Evolutionary conservation across 1,284 basidiomycete species (phyloP), one percentile per base, ranked within the genome.

Genomic region (Cerioporus squamosus): DNA sequence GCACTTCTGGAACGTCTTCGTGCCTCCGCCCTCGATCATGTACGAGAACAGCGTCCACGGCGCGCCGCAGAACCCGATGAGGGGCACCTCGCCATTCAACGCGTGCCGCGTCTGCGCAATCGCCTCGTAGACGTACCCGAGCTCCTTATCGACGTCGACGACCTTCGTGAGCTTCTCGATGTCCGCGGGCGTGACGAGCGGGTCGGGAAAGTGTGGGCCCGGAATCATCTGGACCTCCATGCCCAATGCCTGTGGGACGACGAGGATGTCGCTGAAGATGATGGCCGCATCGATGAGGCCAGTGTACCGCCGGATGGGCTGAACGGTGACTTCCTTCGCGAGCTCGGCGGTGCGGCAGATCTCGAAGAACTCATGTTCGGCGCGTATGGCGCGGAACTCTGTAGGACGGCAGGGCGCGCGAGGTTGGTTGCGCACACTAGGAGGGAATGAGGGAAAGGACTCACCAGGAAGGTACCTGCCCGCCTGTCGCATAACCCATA

Each of bases 401-500:
- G 76, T 24, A 51, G 24, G 23, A 24, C 18, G 15, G 3, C 14
- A 10, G 33, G 14, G 14, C 33, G 33, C 33, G 10, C 8, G 12
- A 10, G 14, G 12, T 36, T 15, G 33, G 14, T 36, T 3, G 14
- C 3, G 6, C 10, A 3, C 33, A 14, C 8, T 12, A 14, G 29
- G 26, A 18, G 5, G 26, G 26, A 26, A 33, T 33, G 45, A 33
- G 29, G 40, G n/a, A n/a, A 42, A 18, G n/a, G 40, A 75, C 81
- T 75, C 69, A 94, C 94, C 95, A 75, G 95, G 95, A 51, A 98
- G 85, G 76, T 97, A 97, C 53, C 96, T 85, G 45, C 97, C 96
- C 20, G 97, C 97, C 74, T 99, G 97, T 33, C 97, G 86, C 97
- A 99, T 99, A 61, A 98, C 93, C 97, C 97, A 99, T 61, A 97